Percentiles rank a stretch among this genome's conserved stretches.
Conservation (phyloP, 345 rosid genomes). For the Populus davidiana region DNA sequence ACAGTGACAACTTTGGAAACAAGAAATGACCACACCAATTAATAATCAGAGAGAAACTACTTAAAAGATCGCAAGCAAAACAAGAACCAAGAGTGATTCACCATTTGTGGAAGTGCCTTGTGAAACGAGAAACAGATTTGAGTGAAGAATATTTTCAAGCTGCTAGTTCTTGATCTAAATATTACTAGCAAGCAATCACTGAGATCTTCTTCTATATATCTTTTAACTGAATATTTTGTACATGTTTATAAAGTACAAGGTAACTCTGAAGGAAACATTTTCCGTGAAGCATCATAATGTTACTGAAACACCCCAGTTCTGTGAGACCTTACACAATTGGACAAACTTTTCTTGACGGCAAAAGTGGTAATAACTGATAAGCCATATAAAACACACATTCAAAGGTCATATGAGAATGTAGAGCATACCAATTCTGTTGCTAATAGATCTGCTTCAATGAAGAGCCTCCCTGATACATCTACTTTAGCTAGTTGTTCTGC, state of each 20-base stretch:
- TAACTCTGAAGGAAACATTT: neutral
- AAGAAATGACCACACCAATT: neutral
- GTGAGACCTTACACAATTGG: neutral
- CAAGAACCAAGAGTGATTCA: neutral
- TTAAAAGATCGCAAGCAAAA: neutral
- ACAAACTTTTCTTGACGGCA: neutral
- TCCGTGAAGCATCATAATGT: neutral
- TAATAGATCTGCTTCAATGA: conserved; percentile 68
- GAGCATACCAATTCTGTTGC: conserved; percentile 58
- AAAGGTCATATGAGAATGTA: neutral
- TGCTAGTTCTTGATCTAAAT: neutral
- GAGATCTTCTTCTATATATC: neutral
- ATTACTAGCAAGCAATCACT: neutral
- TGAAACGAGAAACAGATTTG: neutral
- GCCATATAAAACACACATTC: neutral
- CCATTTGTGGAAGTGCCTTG: neutral
- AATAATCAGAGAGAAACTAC: neutral
- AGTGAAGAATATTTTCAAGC: neutral
- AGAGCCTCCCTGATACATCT: conserved; percentile 61
- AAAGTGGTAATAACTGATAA: neutral
- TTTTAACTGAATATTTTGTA: neutral
- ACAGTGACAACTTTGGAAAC: neutral
- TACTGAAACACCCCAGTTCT: neutral
- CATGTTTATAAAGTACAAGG: neutral
- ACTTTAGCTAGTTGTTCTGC: conserved; percentile 60